phyloP scores from a whole-genome alignment of 805 yeast species.

The Cyberlindnera misumaiensis region DNA sequence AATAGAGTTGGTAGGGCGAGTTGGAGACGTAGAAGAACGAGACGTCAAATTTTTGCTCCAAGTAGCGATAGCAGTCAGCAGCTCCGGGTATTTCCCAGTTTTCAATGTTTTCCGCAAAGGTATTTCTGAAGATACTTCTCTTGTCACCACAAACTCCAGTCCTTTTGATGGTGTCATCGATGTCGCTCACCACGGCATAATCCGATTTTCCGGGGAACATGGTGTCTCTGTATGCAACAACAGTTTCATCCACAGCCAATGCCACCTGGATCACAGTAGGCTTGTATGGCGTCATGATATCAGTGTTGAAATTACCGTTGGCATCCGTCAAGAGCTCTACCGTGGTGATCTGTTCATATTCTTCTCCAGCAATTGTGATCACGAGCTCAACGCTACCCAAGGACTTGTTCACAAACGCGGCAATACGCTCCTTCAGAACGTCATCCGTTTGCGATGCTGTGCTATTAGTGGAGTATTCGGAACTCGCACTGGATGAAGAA shows the following conservation, averaged over 20 bases:
- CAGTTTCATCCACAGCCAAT: conserved; percentile 39
- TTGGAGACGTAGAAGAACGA: conserved; percentile 92
- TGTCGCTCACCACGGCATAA: conserved; percentile 75
- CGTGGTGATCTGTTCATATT: conserved; percentile 25
- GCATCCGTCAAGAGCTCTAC: conserved; percentile 46
- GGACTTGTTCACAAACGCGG: conserved; percentile 63
- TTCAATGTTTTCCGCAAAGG: conserved; percentile 57
- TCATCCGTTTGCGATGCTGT: conserved; percentile 31
- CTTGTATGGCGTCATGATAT: conserved; percentile 46
- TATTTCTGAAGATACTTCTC: conserved; percentile 71
- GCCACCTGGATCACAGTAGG: conserved; percentile 56
- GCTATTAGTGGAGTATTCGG: conserved; percentile 4
- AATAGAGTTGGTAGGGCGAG: conserved; percentile 85
- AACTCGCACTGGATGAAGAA: conserved; percentile 2
- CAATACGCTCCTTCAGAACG: conserved; percentile 54
- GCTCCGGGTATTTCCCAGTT: conserved; percentile 75
- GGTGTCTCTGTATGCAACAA: conserved; percentile 40
- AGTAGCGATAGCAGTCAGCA: conserved; percentile 58
- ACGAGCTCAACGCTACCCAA: conserved; percentile 50
- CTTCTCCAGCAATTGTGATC: conserved; percentile 50
- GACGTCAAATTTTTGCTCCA: conserved; percentile 36
- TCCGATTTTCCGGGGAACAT: conserved; percentile 41
- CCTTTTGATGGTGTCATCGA: conserved; percentile 87
- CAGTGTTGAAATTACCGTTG: conserved; percentile 58
- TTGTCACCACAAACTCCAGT: conserved; percentile 91